These are phyloP conservation scores for Aspergillus tanneri DNA, from an alignment of 2,329 filamentous ascomycete genomes.

Conservation along the genomic window DNA sequence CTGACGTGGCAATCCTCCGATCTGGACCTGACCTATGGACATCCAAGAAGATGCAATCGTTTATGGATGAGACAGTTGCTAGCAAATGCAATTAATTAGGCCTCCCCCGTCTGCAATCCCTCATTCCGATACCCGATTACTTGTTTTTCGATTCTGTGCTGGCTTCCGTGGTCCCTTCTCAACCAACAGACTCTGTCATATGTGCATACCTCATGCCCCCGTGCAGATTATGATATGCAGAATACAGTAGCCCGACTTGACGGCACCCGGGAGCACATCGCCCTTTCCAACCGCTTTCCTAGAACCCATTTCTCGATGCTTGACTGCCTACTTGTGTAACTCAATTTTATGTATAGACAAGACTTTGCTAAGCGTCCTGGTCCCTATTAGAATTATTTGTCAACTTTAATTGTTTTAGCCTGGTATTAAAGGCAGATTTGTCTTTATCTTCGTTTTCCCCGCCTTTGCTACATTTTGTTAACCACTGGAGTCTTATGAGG, in stretches of 20 bases:
- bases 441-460: no score
- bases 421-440: not conserved
- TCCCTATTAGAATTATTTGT: not conserved
- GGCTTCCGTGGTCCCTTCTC: not conserved
- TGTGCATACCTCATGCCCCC: not conserved
- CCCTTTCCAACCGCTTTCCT: not conserved
- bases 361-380: not conserved
- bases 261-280: not conserved
- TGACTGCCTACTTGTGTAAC: not conserved
- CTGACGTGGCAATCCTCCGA: conserved; percentile 36
- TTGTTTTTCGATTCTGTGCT: not conserved
- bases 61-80: conserved; percentile 13
- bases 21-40: conserved; percentile 16
- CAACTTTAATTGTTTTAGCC: not conserved
- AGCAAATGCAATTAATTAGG: conserved; percentile 5
- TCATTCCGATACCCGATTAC: conserved; percentile 1
- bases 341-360: not conserved
- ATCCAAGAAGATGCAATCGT: conserved; percentile 11
- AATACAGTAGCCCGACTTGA: not conserved
- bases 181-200: not conserved
- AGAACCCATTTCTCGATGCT: not conserved
- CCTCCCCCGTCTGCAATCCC: conserved; percentile 4
- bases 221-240: not conserved
- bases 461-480: no score
- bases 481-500: no score